These are phyloP conservation scores for Rhodosporidiobolus sp. DNA, from an alignment of 768 basidiomycete genomes.

Conservation along the genomic window DNA sequence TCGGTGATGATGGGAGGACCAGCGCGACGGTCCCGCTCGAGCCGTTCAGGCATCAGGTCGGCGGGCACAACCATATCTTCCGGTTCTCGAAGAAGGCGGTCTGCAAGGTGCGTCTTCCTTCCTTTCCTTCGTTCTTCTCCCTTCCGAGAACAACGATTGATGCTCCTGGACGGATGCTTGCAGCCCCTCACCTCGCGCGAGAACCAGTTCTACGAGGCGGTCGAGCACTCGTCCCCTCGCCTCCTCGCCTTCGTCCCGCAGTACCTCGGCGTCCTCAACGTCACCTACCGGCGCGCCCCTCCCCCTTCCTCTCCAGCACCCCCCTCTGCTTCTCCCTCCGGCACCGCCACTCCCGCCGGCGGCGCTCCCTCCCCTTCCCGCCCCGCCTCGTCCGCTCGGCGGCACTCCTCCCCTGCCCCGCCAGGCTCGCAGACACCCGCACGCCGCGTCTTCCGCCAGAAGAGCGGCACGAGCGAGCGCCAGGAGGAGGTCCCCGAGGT, in stretches of 20 bases:
- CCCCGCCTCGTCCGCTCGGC: constrained; percentile 22
- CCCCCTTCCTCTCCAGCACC: constrained; percentile 44
- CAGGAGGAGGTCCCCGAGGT: constrained; percentile 82
- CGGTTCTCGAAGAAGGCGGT: constrained; percentile 96
- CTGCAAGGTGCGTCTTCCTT: constrained; percentile 73
- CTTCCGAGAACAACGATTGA: too few relatives aligned
- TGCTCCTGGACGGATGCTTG: too few relatives aligned
- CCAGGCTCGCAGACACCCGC: constrained; percentile 7
- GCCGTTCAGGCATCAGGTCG: constrained; percentile 96
- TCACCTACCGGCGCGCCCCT: constrained; percentile 79
- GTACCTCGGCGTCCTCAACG: constrained; percentile 97
- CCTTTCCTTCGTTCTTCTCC: too few relatives aligned
- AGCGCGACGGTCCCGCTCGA: constrained; percentile 71
- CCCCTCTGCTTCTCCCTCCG: constrained; percentile 29
- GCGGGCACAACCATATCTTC: constrained; percentile 94
- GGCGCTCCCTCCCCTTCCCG: constrained; percentile 1
- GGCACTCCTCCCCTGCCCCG: constrained; percentile 29
- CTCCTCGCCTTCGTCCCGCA: constrained; percentile 92
- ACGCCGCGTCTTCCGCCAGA: constrained; percentile 45
- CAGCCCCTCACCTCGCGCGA: constrained; percentile 95
- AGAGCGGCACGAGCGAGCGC: constrained; percentile 33
- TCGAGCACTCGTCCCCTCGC: constrained; percentile 88
- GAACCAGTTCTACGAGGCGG: constrained; percentile 95
- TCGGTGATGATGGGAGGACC: constrained; percentile 31
- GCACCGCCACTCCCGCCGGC: neutral